Base-by-base conservation (phyloP, 2,329 filamentous ascomycete genomes). In the Hirsutella rhossiliensis region DNA sequence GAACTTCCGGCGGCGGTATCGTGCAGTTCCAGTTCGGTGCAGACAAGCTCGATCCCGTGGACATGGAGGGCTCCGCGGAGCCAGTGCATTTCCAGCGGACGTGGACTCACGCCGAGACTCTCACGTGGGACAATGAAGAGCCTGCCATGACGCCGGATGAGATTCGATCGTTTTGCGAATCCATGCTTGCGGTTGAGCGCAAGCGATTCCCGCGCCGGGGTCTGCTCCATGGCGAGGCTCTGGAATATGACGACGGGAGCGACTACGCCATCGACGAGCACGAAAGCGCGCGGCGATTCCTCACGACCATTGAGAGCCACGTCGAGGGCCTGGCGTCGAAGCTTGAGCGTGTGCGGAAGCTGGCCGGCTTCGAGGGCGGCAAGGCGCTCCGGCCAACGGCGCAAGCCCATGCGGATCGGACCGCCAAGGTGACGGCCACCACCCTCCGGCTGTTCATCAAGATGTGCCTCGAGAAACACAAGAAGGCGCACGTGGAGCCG, bases 21-120 rank as follows among this genome's bases (percentile, higher is more conserved):
- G 88, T 98, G 2, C 92, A 98, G 60, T 97, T 98, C 66, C 88
- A 95, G 58, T 98, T 94, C 55, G 92, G 92, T 60, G 92, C 92
- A 29, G 92, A 98, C 57, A 89, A 90, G 50, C 72, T 98, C 29
- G 92, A 98, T 61, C 92, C 92, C 2, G 84, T 96, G 18, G 89
- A 97, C 58, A 98, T 98, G 90, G 92, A 98, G 62, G 92, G 88
- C 38, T 82, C 84, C 49, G 90, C 87, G 8, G 87, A 86, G 54
- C 92, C 92, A 5, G 92, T 98, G 42, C 78, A 96, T 57, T 96
- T 97, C 57, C 80, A 86, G 43, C 80, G 90, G 40, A 96, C 90
- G 0, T 97, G 87, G 72, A 87, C 80, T 17, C 90, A 97, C 58
- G 71, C 76, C 5, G 75, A 87, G 71, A 65, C 81, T 65, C 55